Base-by-base conservation (phyloP, 805 yeast genomes). In the Candida namnaoensis region DNA sequence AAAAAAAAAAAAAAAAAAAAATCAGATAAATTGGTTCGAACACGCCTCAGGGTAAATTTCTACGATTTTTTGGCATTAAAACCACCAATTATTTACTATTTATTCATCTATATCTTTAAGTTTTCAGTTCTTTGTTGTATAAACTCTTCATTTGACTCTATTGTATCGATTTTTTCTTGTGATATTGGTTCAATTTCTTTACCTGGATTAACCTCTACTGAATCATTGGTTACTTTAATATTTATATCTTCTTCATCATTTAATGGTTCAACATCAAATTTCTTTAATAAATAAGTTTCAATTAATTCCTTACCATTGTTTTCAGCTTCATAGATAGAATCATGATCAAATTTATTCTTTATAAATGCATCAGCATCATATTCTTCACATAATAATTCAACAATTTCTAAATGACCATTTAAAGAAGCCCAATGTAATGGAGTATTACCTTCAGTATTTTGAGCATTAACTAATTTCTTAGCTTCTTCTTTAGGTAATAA, bases 371-470 rank as follows among this genome's bases (percentile, higher is more conserved):
- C 96, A 1, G 88, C 95, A 5, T 74, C 72, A 50, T 76, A 84
- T 43, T 76, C 71, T 19, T 84, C 91, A 60, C 91, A 80, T 36
- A 93, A 65, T 11, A 76, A 52, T 57, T 82, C 64, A 19, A 87
- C 91, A 8, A 82, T 66, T 3, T 74, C 80, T 43, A 87, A 60
- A 52, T 88, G 88, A 1, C 97, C 98, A 53, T 86, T 88, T 49
- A 79, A 74, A 1, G 95, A 74, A 1, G 98, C 97, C 99, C 99
- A 93, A 60, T 93, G 98, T 48, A 93, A 69, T 1, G 98, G 84
- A 0, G 99, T 90, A 60, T 93, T 93, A 2, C 98, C 99, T 19
- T 83, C 77, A 39, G 77, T 83, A 57, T 93, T 93, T 42, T 67
- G 70, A 15, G 61, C 54, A 45, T 76, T 72, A 15, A 78, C 71